Base-by-base conservation (phyloP, 495 filamentous ascomycete species). In the Podospora didyma region DNA sequence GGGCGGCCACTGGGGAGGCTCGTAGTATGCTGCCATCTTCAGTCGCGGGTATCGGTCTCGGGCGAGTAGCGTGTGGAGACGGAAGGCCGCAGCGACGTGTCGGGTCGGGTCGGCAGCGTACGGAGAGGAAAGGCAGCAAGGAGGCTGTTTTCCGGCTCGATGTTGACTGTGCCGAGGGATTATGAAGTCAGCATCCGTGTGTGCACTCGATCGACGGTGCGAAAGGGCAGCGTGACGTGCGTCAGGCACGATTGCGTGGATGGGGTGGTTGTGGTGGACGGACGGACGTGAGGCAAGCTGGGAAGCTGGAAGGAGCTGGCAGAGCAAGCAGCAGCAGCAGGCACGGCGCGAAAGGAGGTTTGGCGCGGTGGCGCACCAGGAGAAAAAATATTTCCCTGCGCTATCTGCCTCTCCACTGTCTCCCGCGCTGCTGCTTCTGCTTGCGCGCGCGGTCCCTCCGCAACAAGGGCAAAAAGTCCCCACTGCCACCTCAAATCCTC, bases 1-100 rank as follows among this genome's bases (percentile, higher is more conserved):
- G 59, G 88, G 83, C 16, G 78, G 67, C 90, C 89, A 94, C 69
- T 86, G 82, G 68, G 88, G 85, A 62, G 90, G 83, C 73, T 95
- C 90, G 81, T 96, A 96, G 77, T 93, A 96, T 66, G 54, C 56
- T 56, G 90, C 87, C 89, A 94, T 94, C 68, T 62, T 79, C 26
- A 31, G 26, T 31, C 26, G 26, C 26, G 26, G 26, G 26, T 31
- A 31, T 31, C 26, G 3, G 26, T 31, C 26, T 9, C 26, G 63
- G 63, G 41, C 60, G 21, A 39, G 64, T 53, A 60, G 57, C 57
- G 62, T 54, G 45, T 57, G 59, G 61, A 64, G 65, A 65, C 63
- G 65, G 72, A 66, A 59, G 55, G 69, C 66, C 59, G 72, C 65
- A 68, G 71, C 62, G 64, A 64, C 51, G 60, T 54, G 46, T 54